Base-by-base conservation (phyloP, 306 rosid species). In the Bauhinia variegata region DNA sequence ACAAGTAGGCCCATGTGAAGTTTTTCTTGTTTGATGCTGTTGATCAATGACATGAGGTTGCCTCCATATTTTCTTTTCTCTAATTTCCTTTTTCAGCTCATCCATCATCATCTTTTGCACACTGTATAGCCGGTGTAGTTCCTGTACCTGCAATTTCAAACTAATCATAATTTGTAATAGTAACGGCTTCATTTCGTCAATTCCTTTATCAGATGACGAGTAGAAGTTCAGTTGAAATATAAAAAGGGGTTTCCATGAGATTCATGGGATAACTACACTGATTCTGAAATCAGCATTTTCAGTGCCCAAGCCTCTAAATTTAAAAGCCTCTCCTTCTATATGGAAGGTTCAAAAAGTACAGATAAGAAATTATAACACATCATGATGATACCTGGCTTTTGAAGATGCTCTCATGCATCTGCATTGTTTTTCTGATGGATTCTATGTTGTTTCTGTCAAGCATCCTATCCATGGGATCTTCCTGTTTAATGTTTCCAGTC, bases 21-120 rank as follows among this genome's bases (percentile, higher is more conserved):
- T 36, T 71, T 70, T 82, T 51, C 59, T 41, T 63, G 56, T 55
- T 51, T 70, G 72, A 52, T 72, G 75, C 39, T 73, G 80, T 48
- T 58, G 52, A 79, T 72, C 80, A 6, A 46, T 73, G 75, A 70
- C 54, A 63, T 68, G 76, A 68, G 78, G 66, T 19, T 77, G 79
- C 54, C 66, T 69, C 85, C 78, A 58, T 41, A 67, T 11, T 49
- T 51, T 64, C 54, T 75, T 77, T 66, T 78, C 83, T 46, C 78
- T 81, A 10, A 19, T 67, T 57, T 86, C 85, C 11, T 70, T 82
- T 62, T 77, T 78, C 53, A 81, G 54, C 52, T 89, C 96, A 19
- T 73, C 83, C 99, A 85, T 86, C 70, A 88, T 51, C 95, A 36
- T 85, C 78, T 83, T 93, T 70, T 93, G 99, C 59, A 86, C 90